Evolutionary conservation across 2,329 filamentous ascomycete genomes (phyloP), one percentile per base, ranked within the genome.

Genomic region (Botryosphaeria dothidea): DNA sequence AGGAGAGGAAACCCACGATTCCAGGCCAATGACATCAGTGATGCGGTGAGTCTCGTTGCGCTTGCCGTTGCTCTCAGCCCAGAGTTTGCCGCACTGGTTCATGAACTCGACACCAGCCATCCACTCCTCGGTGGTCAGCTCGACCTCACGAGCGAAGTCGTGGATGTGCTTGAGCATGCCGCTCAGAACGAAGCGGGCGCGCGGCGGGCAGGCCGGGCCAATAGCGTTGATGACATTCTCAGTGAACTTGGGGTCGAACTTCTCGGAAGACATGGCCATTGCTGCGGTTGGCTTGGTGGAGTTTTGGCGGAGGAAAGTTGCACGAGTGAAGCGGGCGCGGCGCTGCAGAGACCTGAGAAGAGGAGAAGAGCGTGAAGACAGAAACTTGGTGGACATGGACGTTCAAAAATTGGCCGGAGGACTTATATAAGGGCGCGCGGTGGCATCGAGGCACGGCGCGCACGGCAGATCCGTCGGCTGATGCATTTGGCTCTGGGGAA

Each of bases 71-170:
- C 85, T 90, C 56, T 60, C 56, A 11, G 56, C 9, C 56, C 56
- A 60, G 64, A 87, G 85, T 77, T 91, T 87, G 67, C 91, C 90
- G 67, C 92, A 85, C 51, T 86, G 84, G 81, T 93, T 93, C 79
- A 93, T 80, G 75, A 90, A 92, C 72, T 90, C 83, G 64, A 93
- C 89, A 62, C 90, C 91, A 4, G 86, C 79, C 78, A 92, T 85
- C 90, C 90, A 93, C 79, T 93, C 91, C 62, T 91, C 90, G 38
- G 87, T 83, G 23, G 88, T 92, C 57, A 93, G 85, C 79, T 93
- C 90, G 69, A 91, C 86, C 73, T 93, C 91, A 66, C 90, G 88
- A 65, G 87, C 85, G 75, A 93, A 93, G 79, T 92, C 90, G 81
- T 93, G 91, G 66, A 93, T 83, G 80, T 93, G 90, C 57, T 80